These are phyloP conservation scores for Artemisia annua DNA, from an alignment of 129 eudicot genomes.

Conservation along the genomic window DNA sequence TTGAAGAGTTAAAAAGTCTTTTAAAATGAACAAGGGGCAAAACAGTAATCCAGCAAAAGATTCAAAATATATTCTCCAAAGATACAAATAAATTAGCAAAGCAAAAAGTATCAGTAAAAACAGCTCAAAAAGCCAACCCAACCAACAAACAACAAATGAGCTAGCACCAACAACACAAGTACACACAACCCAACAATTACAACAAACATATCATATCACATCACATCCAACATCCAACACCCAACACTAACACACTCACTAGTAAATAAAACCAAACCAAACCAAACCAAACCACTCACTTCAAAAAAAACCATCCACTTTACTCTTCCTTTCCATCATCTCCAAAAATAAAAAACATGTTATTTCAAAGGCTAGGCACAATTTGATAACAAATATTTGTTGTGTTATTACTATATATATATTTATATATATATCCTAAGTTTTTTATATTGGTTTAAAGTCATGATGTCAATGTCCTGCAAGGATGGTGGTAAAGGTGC, in stretches of 20 bases:
- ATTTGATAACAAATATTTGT: too few species aligned
- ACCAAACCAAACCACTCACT: not conserved
- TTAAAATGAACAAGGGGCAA: not conserved
- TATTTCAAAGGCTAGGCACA: constrained; percentile 41
- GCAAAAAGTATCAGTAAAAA: not conserved
- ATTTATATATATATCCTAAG: too few species aligned
- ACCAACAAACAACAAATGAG: not conserved
- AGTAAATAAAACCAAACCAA: not conserved
- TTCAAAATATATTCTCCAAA: not conserved
- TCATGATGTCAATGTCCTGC: constrained; percentile 76
- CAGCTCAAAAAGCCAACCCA: not conserved
- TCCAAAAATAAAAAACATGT: constrained; percentile 27
- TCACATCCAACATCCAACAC: not conserved
- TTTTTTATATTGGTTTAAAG: too few species aligned
- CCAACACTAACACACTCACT: not conserved
- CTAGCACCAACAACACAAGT: not conserved
- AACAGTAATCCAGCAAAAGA: not conserved
- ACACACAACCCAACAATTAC: not conserved
- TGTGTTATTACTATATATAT: too few species aligned
- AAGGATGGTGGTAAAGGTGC: constrained; percentile 79
- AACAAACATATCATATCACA: not conserved
- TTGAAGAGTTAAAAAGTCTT: too few species aligned
- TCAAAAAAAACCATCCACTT: not conserved
- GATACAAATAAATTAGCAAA: not conserved
- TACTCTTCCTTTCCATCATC: constrained; percentile 8